A percentile compares a stretch with the other conserved stretches of the same genome.
These are phyloP conservation scores for Entamoeba invadens DNA, from an alignment of 208 protist genomes.

Conservation along the genomic window DNA sequence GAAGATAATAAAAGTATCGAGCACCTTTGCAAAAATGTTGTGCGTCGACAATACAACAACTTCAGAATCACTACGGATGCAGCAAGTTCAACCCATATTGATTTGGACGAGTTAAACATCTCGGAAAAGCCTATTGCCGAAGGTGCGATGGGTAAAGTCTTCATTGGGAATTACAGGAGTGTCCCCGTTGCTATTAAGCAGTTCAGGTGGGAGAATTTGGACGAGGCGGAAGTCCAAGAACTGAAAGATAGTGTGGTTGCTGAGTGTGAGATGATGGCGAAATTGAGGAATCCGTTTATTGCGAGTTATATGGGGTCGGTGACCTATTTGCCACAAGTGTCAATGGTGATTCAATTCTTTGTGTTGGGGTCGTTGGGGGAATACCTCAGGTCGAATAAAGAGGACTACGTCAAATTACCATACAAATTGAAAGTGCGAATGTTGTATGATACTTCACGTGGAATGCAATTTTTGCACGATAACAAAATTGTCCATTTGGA, in stretches of 20 bases:
- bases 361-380: neutral
- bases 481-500: neutral
- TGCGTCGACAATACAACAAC: neutral
- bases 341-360: neutral
- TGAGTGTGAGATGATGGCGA: neutral
- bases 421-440: neutral
- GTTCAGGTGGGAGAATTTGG: neutral
- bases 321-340: neutral
- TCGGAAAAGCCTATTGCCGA: neutral
- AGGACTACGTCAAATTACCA: neutral
- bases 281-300: neutral
- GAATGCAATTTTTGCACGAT: neutral
- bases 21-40: neutral
- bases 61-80: neutral
- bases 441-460: neutral
- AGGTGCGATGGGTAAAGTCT: neutral
- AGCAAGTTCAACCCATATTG: neutral
- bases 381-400: neutral
- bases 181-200: neutral
- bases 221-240: neutral
- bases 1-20: neutral
- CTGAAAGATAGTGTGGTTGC: neutral
- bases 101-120: neutral
- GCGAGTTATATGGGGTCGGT: neutral
- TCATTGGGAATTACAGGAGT: neutral